Base-by-base conservation (phyloP, 345 rosid genomes). In the Physaria fendleri region DNA sequence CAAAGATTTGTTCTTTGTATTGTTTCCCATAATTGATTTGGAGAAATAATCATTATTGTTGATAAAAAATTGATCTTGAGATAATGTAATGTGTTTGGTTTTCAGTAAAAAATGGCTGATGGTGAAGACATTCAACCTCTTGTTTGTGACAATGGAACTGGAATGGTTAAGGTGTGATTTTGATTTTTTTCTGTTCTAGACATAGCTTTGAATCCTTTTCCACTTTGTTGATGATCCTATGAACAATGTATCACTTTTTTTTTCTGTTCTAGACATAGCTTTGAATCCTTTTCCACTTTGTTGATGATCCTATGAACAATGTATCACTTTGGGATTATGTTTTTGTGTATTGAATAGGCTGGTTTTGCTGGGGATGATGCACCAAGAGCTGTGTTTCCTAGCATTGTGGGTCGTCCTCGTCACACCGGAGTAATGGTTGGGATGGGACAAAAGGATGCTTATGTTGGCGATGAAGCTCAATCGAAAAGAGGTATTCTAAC, bases 311-410 rank as follows among this genome's bases (percentile, higher is more conserved):
- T 20, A 18, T 21, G 37, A 23, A 50, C 39, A 59, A 44, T 59
- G 72, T 51, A 53, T 15, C 30, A 21, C n/a, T 14, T 13, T 33
- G 10, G 1, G 44, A 18, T n/a, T n/a, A 14, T 43, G 51, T 32
- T 27, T 27, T 1, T 29, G 0, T 60, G 43, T 54, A 5, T 61
- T 56, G 69, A 20, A 68, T 20, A 89, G 95, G 97, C 97, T 73
- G 92, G 97, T 77, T 89, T 89, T 69, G 97, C 97, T 42, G 97
- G 97, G 3, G 97, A 89, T 64, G 97, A 89, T 76, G 91, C 89
- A 50, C 95, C 92, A 25, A 55, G 95, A 61, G 97, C 95, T 12
- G 97, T 89, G 54, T 89, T 89, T 64, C 95, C 97, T 40, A 89
- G 97, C 59, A 89, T 89, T 50, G 92, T 89, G 10, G 95, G 95